phyloP scores from a whole-genome alignment of 331 rosid genomes.

The Telfairia occidentalis region DNA sequence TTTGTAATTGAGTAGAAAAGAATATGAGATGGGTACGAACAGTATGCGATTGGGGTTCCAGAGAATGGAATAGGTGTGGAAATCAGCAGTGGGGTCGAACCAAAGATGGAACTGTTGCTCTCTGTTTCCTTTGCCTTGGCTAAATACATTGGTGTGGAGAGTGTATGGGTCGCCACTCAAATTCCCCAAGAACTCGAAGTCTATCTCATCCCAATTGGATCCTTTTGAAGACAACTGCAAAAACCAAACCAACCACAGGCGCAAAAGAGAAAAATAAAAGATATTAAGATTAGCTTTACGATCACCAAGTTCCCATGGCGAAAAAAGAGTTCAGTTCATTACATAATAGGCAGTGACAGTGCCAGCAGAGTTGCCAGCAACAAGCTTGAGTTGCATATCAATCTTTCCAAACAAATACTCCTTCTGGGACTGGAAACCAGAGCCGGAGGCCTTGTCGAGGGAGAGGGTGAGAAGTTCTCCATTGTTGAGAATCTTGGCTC shows the following conservation, averaged over 20 bases:
- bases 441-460: constrained; percentile 2
- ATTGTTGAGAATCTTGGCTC: constrained; percentile 1
- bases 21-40: neutral
- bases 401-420: constrained; percentile 5
- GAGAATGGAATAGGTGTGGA: constrained; percentile 7
- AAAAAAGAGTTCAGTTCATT: too few species aligned
- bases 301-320: too few species aligned
- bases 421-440: constrained; percentile 5
- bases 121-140: constrained; percentile 12
- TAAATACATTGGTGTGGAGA: constrained; percentile 10
- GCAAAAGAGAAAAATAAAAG: neutral
- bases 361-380: constrained; percentile 8
- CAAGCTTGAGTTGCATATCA: constrained; percentile 13
- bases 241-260: neutral
- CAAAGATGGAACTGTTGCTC: constrained; percentile 10
- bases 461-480: neutral
- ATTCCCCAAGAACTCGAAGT: constrained; percentile 9
- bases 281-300: neutral
- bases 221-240: constrained; percentile 6
- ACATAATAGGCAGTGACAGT: constrained; percentile 14
- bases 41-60: constrained; percentile 3
- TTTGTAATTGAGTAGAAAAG: neutral
- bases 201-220: constrained; percentile 2
- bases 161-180: constrained; percentile 2
- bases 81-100: constrained; percentile 12